Conservation (phyloP, 2,329 filamentous ascomycete genomes). For the Alternaria dauci region DNA sequence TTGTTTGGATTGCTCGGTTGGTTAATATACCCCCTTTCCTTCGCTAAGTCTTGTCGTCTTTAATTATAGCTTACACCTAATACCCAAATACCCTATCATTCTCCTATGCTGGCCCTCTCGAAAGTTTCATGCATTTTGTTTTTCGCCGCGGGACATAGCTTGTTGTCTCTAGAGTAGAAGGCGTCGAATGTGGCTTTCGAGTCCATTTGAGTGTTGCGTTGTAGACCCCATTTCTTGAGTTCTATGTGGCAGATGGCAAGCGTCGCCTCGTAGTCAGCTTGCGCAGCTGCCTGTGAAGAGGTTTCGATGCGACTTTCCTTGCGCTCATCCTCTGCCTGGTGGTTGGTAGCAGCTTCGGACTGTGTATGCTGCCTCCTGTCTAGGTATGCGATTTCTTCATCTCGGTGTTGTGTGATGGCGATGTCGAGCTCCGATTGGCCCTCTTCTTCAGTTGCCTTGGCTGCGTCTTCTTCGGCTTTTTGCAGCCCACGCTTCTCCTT, state of each 20-base stretch:
- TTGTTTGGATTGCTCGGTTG: slow-evolving; percentile 24
- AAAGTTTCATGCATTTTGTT: neutral
- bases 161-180: neutral
- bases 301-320: neutral
- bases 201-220: neutral
- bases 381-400: neutral
- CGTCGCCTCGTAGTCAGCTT: neutral
- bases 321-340: neutral
- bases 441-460: neutral
- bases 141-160: neutral
- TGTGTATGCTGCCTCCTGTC: neutral
- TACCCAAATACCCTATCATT: neutral
- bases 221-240: neutral
- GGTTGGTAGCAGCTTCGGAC: neutral
- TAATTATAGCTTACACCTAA: slow-evolving; percentile 1
- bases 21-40: slow-evolving; percentile 33
- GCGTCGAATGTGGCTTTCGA: neutral
- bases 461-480: neutral
- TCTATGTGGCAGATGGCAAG: neutral
- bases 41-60: slow-evolving; percentile 15
- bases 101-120: neutral
- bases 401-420: neutral
- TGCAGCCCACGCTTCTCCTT: neutral
- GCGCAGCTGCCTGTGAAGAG: neutral
- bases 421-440: neutral